Conservation (phyloP, 305 asterid species). For the Solanum hybrid region DNA sequence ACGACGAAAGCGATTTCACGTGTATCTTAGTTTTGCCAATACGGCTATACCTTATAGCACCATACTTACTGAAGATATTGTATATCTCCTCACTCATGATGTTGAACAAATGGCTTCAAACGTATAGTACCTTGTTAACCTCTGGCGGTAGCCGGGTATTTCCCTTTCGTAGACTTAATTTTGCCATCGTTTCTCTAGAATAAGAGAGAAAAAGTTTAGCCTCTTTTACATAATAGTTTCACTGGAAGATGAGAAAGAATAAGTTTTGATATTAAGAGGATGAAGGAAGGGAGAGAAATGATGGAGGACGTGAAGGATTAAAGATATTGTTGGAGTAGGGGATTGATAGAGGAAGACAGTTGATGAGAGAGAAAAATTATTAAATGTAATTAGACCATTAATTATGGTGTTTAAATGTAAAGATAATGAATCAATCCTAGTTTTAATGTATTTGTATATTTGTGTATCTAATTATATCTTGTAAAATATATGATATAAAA, state of each 20-base stretch:
- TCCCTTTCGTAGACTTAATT: conserved; percentile 65
- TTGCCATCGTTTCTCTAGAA: conserved; percentile 31
- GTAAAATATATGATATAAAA: no score
- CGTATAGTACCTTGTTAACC: conserved; percentile 74
- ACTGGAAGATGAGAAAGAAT: background rate
- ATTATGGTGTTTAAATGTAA: background rate
- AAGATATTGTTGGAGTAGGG: background rate
- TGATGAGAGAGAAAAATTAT: no score
- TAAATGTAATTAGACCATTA: background rate
- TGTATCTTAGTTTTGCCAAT: conserved; percentile 81
- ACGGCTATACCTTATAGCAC: conserved; percentile 82
- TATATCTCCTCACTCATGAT: conserved; percentile 93
- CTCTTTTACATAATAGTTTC: background rate
- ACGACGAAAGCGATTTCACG: conserved; percentile 89
- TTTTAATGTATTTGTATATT: no score
- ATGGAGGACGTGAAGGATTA: background rate
- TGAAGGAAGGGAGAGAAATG: background rate
- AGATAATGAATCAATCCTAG: no score
- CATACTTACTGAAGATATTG: conserved; percentile 86
- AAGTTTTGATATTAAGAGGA: background rate
- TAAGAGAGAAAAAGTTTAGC: background rate
- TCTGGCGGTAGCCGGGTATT: conserved; percentile 89
- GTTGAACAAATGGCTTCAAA: conserved; percentile 81
- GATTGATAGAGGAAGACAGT: background rate
- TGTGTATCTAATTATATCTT: background rate